Evolutionary conservation across 2,329 filamentous ascomycete genomes (phyloP).

Genomic region (Paecilomyces sp.): DNA sequence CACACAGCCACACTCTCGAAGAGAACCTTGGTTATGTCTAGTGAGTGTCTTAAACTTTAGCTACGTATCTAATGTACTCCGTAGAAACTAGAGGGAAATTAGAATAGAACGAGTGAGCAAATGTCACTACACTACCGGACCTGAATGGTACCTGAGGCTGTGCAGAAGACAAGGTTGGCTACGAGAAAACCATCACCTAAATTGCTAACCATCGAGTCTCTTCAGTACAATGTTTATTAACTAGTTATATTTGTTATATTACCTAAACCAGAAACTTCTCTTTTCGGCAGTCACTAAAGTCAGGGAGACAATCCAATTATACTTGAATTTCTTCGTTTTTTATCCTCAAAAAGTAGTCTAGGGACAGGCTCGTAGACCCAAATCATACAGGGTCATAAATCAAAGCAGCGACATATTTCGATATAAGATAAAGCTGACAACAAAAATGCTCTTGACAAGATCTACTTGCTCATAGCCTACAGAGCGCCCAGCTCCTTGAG

Average conservation of each 20-base stretch:
- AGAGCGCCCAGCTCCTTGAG: slow-evolving; percentile 93
- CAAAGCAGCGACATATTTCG: neutral
- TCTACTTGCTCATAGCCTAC: slow-evolving; percentile 35
- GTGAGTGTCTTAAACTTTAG: neutral
- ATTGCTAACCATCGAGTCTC: too few species aligned
- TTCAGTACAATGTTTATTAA: too few species aligned
- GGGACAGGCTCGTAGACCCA: neutral
- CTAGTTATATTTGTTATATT: too few species aligned
- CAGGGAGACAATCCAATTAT: neutral
- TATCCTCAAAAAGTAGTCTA: neutral
- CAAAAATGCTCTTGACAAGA: neutral
- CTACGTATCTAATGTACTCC: too few species aligned
- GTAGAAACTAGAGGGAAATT: neutral
- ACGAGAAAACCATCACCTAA: too few species aligned
- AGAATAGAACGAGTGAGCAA: neutral
- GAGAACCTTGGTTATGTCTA: neutral
- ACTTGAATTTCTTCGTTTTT: neutral
- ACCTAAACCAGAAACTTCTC: too few species aligned
- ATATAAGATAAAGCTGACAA: neutral
- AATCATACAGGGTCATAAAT: neutral
- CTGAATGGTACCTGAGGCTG: too few species aligned
- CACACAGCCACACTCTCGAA: neutral
- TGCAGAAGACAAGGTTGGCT: too few species aligned
- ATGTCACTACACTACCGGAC: too few species aligned
- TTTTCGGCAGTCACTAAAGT: neutral